Evolutionary conservation across 2,329 filamentous ascomycete species (phyloP), one percentile per base, ranked within the genome.

Genomic region (Onygenales sp.): DNA sequence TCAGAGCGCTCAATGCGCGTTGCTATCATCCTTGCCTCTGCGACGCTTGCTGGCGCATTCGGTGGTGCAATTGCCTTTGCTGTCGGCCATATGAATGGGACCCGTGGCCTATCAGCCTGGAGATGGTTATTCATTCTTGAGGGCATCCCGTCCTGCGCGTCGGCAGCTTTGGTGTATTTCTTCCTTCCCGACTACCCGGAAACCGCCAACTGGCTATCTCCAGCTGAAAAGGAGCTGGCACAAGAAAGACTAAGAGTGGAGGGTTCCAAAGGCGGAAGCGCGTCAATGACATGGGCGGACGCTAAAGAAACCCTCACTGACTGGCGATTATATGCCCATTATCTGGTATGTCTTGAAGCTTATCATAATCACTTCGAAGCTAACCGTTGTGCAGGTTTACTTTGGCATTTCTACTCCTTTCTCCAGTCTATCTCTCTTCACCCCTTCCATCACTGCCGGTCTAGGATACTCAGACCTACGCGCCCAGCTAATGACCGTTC

Each of bases 401-500:
- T 78, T 78, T 53, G 73, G 74, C 7, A 75, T 76, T 38, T 75
- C 77, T 2, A 73, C 75, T 2, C 79, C 80, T 0, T 82, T 84
- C 59, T 79, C 79, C 2, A 80, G 77, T 47, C 69, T 85, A 51
- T 82, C 78, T 10, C 71, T 69, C 72, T 86, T 76, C 66, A 76
- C 85, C 0, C 85, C 85, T 0, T 82, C 79, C 2, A 86, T 87
- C 53, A 80, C 85, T 51, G 75, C 75, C 4, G 81, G 81, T 0
- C 63, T 80, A 1, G 76, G 76, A 2, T 79, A 76, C 59, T 64
- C 77, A n/a, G 75, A 79, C 51, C 70, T 84, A n/a, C 64, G 72
- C 46, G 81, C 82, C 4, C 83, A 86, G 66, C 66, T 86, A 17
- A 82, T 86, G 75, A 84, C 82, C 0, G 81, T 86, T 0, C 82